A percentile compares a stretch with the other conserved stretches of the same genome.
phyloP scores from a whole-genome alignment of 140 eudicot species.

The Cichorium intybus region DNA sequence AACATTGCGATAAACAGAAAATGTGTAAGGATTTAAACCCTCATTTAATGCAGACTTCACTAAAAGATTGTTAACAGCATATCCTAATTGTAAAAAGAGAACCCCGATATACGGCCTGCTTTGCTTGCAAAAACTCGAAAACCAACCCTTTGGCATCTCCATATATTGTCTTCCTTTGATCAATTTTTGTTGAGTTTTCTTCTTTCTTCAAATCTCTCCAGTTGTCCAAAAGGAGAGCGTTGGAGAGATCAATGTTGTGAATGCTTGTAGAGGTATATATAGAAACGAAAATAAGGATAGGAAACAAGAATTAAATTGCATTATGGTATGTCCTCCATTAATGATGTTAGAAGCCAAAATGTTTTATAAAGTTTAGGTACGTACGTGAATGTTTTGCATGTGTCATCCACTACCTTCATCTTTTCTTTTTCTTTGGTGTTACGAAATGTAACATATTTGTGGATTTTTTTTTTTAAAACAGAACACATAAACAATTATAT shows the following conservation, averaged over 20 bases:
- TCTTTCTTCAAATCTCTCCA: slow-evolving; percentile 2
- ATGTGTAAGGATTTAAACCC: slow-evolving; percentile 74
- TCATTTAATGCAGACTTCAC: slow-evolving; percentile 67
- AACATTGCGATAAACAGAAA: slow-evolving; percentile 62
- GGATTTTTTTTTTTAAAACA: background rate
- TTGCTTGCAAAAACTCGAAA: slow-evolving; percentile 19
- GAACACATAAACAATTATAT: background rate
- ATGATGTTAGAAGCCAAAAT: slow-evolving; percentile 25
- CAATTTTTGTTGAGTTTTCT: background rate
- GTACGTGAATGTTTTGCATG: slow-evolving; percentile 52
- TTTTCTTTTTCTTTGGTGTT: slow-evolving; percentile 35
- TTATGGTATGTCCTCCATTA: slow-evolving; percentile 18
- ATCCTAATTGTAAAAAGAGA: slow-evolving; percentile 56
- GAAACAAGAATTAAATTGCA: slow-evolving; percentile 26
- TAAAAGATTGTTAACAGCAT: slow-evolving; percentile 44
- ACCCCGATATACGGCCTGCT: slow-evolving; percentile 59
- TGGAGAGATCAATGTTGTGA: slow-evolving; percentile 26
- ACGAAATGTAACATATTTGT: slow-evolving; percentile 23
- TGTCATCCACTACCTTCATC: slow-evolving; percentile 38
- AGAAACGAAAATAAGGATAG: slow-evolving; percentile 3
- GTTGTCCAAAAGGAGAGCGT: background rate
- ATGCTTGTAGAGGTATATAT: slow-evolving; percentile 29
- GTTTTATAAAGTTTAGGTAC: slow-evolving; percentile 44
- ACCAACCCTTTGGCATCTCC: slow-evolving; percentile 28
- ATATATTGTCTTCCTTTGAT: slow-evolving; percentile 5